Base-by-base conservation (phyloP, 1,284 basidiomycete genomes). In the Schizophyllum amplum region DNA sequence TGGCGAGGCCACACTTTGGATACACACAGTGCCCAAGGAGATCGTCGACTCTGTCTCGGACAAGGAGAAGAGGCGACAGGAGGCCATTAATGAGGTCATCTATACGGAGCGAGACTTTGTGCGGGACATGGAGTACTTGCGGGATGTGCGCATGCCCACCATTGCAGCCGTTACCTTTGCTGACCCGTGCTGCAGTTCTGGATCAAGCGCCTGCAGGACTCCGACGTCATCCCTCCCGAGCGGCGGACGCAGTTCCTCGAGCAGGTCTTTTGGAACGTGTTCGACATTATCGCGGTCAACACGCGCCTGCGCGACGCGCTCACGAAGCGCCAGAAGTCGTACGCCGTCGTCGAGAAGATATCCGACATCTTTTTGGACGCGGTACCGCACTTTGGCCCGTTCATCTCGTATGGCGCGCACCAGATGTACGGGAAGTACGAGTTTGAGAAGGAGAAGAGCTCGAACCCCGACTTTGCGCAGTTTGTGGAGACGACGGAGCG, bases 71-170 rank as follows among this genome's bases (percentile, higher is more conserved):
- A 96, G 86, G 71, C 83, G 97, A 1, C 97, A 99, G 69, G 97
- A 99, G 71, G 93, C 94, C 26, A 98, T 99, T 75, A 99, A 99
- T 69, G 97, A 99, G 75, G 92, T 98, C 62, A 96, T 98, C 56
- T 98, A 98, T 70, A 99, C 97, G 17, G 97, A 99, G 69, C 83
- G 94, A 20, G 95, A 98, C 74, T 99, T 98, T 72, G 95, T 99
- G 48, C 83, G 92, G 56, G 96, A 98, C 71, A 86, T 99, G 82
- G 97, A 99, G 71, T 99, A 99, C 69, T 80, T 99, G 49, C 89
- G 95, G 59, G 96, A 99, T 69, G 91, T 95, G 65, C 33, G 33
- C 17, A 17, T 17, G 13, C 66, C 90, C 73, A 2, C 56, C 33
- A 33, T 55, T 11, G 52, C 56, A 26, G 42, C 24, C 53, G 23